phyloP scores from a whole-genome alignment of 768 basidiomycete genomes.

The Russula sp. region DNA sequence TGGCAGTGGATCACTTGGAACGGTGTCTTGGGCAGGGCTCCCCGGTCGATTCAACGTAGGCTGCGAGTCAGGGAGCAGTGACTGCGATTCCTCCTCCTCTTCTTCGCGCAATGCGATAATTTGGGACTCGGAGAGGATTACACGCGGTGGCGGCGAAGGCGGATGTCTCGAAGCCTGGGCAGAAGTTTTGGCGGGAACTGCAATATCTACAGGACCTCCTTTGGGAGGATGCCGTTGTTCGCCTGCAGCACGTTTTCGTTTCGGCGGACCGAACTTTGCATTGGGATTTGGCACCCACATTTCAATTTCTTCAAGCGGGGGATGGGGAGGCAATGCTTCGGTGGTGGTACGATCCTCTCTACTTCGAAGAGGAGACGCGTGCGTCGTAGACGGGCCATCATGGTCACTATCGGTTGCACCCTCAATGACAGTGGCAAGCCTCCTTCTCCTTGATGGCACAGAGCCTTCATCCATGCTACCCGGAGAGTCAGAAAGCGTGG shows the following conservation, averaged over 20 bases:
- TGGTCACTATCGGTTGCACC: not conserved
- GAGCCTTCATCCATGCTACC: not conserved
- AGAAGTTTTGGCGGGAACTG: not conserved
- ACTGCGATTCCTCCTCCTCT: conserved; percentile 19
- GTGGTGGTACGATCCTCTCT: not conserved
- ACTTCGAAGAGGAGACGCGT: not conserved
- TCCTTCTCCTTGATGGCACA: not conserved
- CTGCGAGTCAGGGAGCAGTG: not conserved
- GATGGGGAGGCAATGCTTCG: not conserved
- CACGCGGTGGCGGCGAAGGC: not conserved
- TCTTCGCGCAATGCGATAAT: conserved; percentile 19
- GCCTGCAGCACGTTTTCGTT: conserved; percentile 2
- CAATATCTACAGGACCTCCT: not conserved
- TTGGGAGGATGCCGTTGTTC: not conserved
- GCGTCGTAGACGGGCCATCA: not conserved
- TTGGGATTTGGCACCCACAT: conserved; percentile 12
- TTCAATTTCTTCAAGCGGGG: conserved; percentile 17
- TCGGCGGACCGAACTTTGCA: conserved; percentile 18
- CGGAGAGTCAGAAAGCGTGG: not conserved
- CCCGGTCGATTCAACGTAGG: not conserved
- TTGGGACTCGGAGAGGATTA: conserved; percentile 10
- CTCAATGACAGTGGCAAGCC: not conserved
- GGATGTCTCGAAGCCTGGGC: not conserved
- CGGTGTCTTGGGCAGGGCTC: not conserved
- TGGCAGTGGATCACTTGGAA: not conserved